Percentiles rank a stretch among this genome's conserved stretches.
phyloP scores from a whole-genome alignment of 306 rosid species.

The Acacia crassicarpa region DNA sequence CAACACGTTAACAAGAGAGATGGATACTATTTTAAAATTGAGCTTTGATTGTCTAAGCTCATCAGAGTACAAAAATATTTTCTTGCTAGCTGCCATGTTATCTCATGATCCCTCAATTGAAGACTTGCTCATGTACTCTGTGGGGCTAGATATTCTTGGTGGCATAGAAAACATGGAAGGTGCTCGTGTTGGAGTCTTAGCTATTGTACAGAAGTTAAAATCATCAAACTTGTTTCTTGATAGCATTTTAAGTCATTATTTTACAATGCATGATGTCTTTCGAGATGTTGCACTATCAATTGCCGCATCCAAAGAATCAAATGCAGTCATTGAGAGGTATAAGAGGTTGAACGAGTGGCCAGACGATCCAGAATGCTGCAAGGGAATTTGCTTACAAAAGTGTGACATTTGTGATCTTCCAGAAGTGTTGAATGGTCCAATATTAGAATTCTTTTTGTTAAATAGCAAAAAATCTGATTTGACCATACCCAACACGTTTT shows the following conservation, averaged over 20 bases:
- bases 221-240: neutral
- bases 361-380: fast-evolving
- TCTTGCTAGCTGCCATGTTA: neutral
- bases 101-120: neutral
- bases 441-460: neutral
- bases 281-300: neutral
- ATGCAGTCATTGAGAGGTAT: neutral
- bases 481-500: neutral
- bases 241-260: neutral
- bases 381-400: neutral
- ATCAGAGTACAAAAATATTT: neutral
- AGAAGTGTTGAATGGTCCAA: neutral
- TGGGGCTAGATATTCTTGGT: neutral
- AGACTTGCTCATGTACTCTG: neutral
- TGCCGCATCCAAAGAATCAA: neutral
- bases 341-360: neutral
- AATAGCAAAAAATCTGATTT: neutral
- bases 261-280: neutral
- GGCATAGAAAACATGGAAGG: neutral
- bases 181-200: neutral
- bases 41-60: neutral
- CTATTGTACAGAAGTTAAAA: neutral
- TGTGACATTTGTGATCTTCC: neutral
- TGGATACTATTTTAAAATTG: neutral
- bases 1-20: neutral